Evolutionary conservation across 345 rosid species (phyloP), one percentile per base, ranked within the genome.

Genomic region (Lepidium africanum): DNA sequence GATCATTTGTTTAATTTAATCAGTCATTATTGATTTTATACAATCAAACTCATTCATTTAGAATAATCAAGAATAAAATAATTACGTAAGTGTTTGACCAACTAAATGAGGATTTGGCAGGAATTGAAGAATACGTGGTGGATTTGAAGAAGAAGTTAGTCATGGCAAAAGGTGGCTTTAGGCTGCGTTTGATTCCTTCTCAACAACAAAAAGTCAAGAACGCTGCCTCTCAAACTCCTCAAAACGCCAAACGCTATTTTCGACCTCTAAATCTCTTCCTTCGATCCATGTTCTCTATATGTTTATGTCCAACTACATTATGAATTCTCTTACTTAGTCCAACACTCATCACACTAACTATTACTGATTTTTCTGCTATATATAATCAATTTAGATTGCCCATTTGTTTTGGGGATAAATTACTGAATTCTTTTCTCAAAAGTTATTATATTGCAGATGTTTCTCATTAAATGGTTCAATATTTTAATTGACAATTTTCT

Each of bases 121-220:
- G 78, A 30, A 61, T 74, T 0, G 69, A 74, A 53, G 78, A 74
- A 61, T 74, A 61, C 39, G 45, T 45, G 30, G 73, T 74, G 6
- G 78, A 74, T 74, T 30, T 61, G 10, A 74, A 61, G 53, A 68
- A 61, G 9, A 74, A 68, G 36, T 0, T 52, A 37, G 78, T 74
- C 58, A 78, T 68, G 78, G 75, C 48, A 62, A 35, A 75, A 76
- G 79, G 81, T 52, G 75, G 67, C 69, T 69, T 49, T 19, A 33
- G 23, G 33, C 42, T 37, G 5, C 72, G 57, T 66, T 67, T 67
- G 43, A 57, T 39, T 55, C 32, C 41, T 55, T 36, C 41, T 43
- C 17, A 41, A 36, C 57, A 57, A 7, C 23, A 54, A 0, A 25
- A 27, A 30, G 33, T 61, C 45, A 63, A 71, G 16, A 11, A 63